These are phyloP conservation scores for Aspergillus heteromorphus DNA, from an alignment of 495 filamentous ascomycete species.

Conservation along the genomic window DNA sequence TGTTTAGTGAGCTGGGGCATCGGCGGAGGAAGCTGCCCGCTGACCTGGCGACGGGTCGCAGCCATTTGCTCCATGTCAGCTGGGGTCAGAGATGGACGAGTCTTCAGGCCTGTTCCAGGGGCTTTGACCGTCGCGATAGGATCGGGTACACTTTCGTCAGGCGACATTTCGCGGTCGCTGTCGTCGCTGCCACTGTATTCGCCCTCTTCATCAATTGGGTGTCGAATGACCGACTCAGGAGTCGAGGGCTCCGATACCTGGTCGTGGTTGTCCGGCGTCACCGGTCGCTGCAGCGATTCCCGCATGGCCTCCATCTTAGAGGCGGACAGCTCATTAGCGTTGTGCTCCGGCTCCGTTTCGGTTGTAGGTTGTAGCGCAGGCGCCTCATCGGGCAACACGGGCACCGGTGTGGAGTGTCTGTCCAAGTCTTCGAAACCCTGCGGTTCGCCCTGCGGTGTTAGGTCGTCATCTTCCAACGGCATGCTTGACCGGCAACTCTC, in stretches of 20 bases:
- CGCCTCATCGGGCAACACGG: not conserved
- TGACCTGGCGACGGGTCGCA: slow-evolving; percentile 77
- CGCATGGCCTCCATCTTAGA: slow-evolving; percentile 46
- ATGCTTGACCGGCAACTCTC: slow-evolving; percentile 49
- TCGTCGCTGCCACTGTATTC: too few species aligned
- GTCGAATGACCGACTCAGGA: slow-evolving; percentile 90
- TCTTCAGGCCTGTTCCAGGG: slow-evolving; percentile 81
- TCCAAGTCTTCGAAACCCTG: slow-evolving; percentile 7
- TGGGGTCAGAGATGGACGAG: slow-evolving; percentile 79
- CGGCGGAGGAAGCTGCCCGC: slow-evolving; percentile 60
- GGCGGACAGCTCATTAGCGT: slow-evolving; percentile 6
- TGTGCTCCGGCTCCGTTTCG: slow-evolving; percentile 8
- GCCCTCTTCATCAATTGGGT: slow-evolving; percentile 51
- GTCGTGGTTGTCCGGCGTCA: slow-evolving; percentile 57
- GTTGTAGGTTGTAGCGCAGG: not conserved
- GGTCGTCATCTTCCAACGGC: slow-evolving; percentile 23
- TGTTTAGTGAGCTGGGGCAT: slow-evolving; percentile 46
- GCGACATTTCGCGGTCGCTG: slow-evolving; percentile 23
- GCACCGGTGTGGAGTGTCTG: too few species aligned
- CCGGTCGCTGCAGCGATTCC: slow-evolving; percentile 50
- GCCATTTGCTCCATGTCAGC: slow-evolving; percentile 84
- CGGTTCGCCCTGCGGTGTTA: slow-evolving; percentile 2
- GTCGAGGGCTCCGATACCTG: slow-evolving; percentile 63
- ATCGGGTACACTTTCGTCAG: slow-evolving; percentile 62
- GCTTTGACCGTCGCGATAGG: slow-evolving; percentile 85